phyloP scores from a whole-genome alignment of 345 rosid species.

The Physaria fendleri region DNA sequence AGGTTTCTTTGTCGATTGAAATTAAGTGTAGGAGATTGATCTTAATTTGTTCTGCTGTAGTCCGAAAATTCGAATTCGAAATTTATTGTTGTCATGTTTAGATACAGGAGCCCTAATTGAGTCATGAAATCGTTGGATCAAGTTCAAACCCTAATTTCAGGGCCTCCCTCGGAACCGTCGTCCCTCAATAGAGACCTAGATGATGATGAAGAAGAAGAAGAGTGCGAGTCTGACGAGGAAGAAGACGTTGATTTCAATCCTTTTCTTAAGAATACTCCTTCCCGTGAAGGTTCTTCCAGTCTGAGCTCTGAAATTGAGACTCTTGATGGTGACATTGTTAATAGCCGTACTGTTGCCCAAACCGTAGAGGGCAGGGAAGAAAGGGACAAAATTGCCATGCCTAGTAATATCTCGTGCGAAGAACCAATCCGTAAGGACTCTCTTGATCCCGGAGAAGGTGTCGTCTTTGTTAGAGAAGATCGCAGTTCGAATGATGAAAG shows the following conservation, averaged over 20 bases:
- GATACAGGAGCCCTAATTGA: constrained; percentile 6
- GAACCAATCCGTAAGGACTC: constrained; percentile 18
- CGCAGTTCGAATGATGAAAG: not conserved
- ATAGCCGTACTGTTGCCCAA: constrained; percentile 11
- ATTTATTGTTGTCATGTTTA: not conserved
- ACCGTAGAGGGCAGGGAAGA: constrained; percentile 23
- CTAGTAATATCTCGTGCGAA: not conserved
- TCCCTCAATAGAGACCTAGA: not conserved
- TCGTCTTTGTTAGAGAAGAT: constrained; percentile 14
- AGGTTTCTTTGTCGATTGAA: not conserved
- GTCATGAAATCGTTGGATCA: constrained; percentile 6
- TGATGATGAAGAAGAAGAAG: constrained; percentile 29
- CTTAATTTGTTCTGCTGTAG: not conserved
- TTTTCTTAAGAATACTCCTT: constrained; percentile 57
- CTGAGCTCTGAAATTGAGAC: constrained; percentile 73
- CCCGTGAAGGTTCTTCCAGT: constrained; percentile 83
- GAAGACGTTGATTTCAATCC: constrained; percentile 89
- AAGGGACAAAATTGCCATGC: constrained; percentile 37
- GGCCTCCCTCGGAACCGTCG: not conserved
- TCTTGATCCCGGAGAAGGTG: constrained; percentile 14
- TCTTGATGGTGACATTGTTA: constrained; percentile 35
- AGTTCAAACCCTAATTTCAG: constrained; percentile 19
- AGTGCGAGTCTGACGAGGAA: constrained; percentile 58
- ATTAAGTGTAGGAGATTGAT: not conserved
- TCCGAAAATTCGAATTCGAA: not conserved